Base-by-base conservation (phyloP, 306 rosid genomes). In the Elaeagnus macrophylla region DNA sequence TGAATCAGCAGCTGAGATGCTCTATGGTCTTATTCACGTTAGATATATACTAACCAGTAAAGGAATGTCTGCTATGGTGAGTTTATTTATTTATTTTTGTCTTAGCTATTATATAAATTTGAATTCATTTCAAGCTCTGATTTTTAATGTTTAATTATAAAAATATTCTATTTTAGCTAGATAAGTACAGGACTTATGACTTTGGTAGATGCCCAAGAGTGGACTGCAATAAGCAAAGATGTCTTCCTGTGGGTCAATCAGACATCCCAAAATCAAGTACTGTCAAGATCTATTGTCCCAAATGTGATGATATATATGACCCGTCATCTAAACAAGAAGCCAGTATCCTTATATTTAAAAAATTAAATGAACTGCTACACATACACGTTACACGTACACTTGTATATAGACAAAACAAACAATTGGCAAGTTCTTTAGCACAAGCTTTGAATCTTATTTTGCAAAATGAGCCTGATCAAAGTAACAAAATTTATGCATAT, bases 271-370 rank as follows among this genome's bases (percentile, higher is more conserved):
- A 79, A 50, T 79, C 83, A 37, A 77, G 79, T 53, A 85, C 94
- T 13, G 94, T 82, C 67, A 79, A 85, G 69, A 79, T 85, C 77
- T 85, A 77, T 55, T 82, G 94, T 66, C 89, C 94, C 38, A 82
- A 75, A 59, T 85, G 94, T 68, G 84, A 85, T 66, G 89, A 85
- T 62, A 66, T 77, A 11, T 82, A 82, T 57, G 61, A 76, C 54
- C 88, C 95, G 9, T 82, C 81, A 50, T 86, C 95, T 67, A 83
- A 72, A 74, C 79, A 83, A 74, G 88, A 83, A 77, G 91, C 84
- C 68, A 71, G 85, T 86, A 86, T 86, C 95, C 88, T 83, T 77
- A 17, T 19, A 18, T 66, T n/a, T n/a, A n/a, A n/a, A n/a, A n/a
- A n/a, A n/a, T n/a, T n/a, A n/a, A n/a, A n/a, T n/a, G n/a, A n/a